phyloP scores from a whole-genome alignment of 176 grass and related monocot genomes.

The Coix lacrymajobi region DNA sequence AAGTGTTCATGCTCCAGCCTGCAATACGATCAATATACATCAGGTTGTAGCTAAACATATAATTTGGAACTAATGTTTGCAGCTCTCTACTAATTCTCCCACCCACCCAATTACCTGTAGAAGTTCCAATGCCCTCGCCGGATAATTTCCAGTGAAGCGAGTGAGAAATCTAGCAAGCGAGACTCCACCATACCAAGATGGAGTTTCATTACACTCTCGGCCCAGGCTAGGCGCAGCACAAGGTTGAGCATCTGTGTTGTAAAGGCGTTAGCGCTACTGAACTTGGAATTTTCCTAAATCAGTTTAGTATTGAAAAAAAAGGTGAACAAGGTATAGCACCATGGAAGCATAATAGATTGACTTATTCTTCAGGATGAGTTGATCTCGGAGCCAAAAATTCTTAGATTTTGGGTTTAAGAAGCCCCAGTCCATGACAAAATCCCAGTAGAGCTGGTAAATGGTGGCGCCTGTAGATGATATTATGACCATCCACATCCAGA shows the following conservation, averaged over 20 bases:
- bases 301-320: not conserved
- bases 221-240: slow-evolving; percentile 80
- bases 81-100: not conserved
- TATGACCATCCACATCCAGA: slow-evolving; percentile 57
- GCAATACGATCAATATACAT: not conserved
- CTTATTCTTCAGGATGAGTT: slow-evolving; percentile 85
- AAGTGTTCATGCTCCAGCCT: slow-evolving; percentile 94
- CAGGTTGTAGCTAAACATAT: not conserved
- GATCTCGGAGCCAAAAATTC: slow-evolving; percentile 62
- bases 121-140: slow-evolving; percentile 96
- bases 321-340: slow-evolving; percentile 27
- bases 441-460: slow-evolving; percentile 92
- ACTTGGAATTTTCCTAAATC: not conserved
- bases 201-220: slow-evolving; percentile 67
- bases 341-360: slow-evolving; percentile 72
- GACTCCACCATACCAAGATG: slow-evolving; percentile 35
- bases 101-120: slow-evolving; percentile 49
- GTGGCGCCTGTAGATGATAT: slow-evolving; percentile 67
- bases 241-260: slow-evolving; percentile 67
- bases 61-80: not conserved
- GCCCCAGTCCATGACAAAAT: slow-evolving; percentile 95
- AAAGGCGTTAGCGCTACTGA: slow-evolving; percentile 13
- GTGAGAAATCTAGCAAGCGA: slow-evolving; percentile 63
- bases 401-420: slow-evolving; percentile 51
- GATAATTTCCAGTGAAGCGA: slow-evolving; percentile 79